These are phyloP conservation scores for Dunaliella primolecta DNA, from an alignment of 139 green algal genomes.

Conservation along the genomic window DNA sequence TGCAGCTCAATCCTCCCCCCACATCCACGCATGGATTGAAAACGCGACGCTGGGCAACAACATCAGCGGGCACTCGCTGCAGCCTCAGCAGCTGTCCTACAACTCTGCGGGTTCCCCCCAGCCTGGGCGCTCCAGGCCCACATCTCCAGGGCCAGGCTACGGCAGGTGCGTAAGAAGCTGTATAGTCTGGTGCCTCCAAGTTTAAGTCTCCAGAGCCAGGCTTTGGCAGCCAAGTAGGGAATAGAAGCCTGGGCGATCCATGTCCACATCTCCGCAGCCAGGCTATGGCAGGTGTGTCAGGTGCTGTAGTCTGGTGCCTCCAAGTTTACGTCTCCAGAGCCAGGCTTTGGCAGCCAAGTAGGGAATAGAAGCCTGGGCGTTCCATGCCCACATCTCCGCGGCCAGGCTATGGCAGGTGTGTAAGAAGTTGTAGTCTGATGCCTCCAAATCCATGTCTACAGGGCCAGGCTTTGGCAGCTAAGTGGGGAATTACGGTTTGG, in stretches of 20 bases:
- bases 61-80: conserved; percentile 10
- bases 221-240: background rate
- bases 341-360: background rate
- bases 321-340: background rate
- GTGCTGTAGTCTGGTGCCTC: background rate
- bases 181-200: background rate
- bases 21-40: conserved; percentile 54
- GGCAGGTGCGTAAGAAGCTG: background rate
- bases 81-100: conserved; percentile 1
- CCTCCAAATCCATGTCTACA: background rate
- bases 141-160: background rate
- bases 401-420: conserved; percentile 9
- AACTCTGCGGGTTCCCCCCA: background rate
- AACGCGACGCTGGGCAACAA: conserved; percentile 21
- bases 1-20: conserved; percentile 26
- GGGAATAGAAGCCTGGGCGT: background rate
- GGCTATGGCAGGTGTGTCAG: conserved; percentile 8
- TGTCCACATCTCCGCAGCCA: background rate
- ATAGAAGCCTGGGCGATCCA: background rate
- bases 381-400: background rate
- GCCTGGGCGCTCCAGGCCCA: background rate
- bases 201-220: no score
- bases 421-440: background rate
- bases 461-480: background rate
- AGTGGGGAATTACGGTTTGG: background rate